phyloP scores from a whole-genome alignment of 2,329 filamentous ascomycete species.

The Phialophora chinensis region DNA sequence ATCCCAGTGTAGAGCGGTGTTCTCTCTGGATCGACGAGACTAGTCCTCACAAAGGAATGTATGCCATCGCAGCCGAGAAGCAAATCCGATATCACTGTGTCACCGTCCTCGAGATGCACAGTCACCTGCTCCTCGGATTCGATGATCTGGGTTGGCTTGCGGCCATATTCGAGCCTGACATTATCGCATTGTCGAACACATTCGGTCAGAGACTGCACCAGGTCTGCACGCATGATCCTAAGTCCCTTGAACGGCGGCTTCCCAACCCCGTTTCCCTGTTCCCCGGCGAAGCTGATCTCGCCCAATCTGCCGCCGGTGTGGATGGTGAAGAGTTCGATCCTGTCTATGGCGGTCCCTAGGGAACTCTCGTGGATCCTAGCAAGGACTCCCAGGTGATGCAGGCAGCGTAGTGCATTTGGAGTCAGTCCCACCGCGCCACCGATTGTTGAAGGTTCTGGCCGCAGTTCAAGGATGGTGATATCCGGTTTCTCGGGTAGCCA shows the following conservation, averaged over 20 bases:
- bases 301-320: conserved; percentile 41
- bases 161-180: conserved; percentile 42
- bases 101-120: conserved; percentile 42
- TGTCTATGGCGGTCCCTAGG: conserved; percentile 57
- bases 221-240: conserved; percentile 42
- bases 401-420: conserved; percentile 62
- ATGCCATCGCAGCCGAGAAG: conserved; percentile 42
- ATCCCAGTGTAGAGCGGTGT: conserved; percentile 33
- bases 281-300: conserved; percentile 22
- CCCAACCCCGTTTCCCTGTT: conserved; percentile 25
- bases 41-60: conserved; percentile 34
- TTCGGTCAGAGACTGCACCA: conserved; percentile 42
- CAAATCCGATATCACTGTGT: conserved; percentile 32
- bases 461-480: conserved; percentile 42
- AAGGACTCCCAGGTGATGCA: conserved; percentile 60
- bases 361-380: conserved; percentile 50
- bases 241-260: conserved; percentile 42
- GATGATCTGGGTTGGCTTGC: conserved; percentile 38
- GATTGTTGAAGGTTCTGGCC: conserved; percentile 42
- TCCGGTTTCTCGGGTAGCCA: conserved; percentile 21
- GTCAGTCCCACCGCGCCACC: conserved; percentile 64
- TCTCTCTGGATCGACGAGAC: conserved; percentile 26
- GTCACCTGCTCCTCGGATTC: conserved; percentile 38
- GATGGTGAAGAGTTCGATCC: conserved; percentile 54
- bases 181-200: conserved; percentile 34